phyloP scores from a whole-genome alignment of 192 early-diverging fungal species.

The Neocallimastix lanati region DNA sequence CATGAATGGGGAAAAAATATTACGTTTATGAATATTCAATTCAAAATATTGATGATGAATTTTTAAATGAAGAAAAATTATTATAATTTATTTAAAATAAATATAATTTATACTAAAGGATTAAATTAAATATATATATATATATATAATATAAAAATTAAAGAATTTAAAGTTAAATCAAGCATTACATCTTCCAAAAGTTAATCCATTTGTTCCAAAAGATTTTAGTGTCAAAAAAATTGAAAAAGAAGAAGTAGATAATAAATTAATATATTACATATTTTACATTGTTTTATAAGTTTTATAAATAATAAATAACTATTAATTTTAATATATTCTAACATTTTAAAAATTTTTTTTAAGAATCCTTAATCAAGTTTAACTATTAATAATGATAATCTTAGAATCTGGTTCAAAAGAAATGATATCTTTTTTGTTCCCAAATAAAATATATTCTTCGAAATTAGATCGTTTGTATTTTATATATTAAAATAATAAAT shows the following conservation, averaged over 20 bases:
- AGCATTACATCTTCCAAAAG: conserved; percentile 41
- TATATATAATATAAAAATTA: conserved; percentile 7
- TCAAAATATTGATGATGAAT: conserved; percentile 23
- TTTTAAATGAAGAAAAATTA: conserved; percentile 21
- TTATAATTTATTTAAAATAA: too few species aligned
- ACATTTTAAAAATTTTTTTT: too few species aligned
- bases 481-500: too few species aligned
- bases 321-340: too few species aligned
- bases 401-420: conserved; percentile 82
- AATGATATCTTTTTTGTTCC: conserved; percentile 87
- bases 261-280: too few species aligned
- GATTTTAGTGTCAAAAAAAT: conserved; percentile 48
- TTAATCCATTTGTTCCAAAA: conserved; percentile 73
- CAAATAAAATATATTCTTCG: conserved; percentile 59
- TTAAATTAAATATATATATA: too few species aligned
- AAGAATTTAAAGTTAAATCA: conserved; percentile 19
- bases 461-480: conserved; percentile 13
- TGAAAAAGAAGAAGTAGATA: conserved; percentile 1
- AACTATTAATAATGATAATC: conserved; percentile 26
- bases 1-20: conserved; percentile 33
- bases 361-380: conserved; percentile 19
- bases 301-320: too few species aligned
- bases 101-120: too few species aligned
- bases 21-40: conserved; percentile 67
- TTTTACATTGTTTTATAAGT: too few species aligned